These are phyloP conservation scores for Moricandia arvensis DNA, from an alignment of 345 rosid species.

Conservation along the genomic window DNA sequence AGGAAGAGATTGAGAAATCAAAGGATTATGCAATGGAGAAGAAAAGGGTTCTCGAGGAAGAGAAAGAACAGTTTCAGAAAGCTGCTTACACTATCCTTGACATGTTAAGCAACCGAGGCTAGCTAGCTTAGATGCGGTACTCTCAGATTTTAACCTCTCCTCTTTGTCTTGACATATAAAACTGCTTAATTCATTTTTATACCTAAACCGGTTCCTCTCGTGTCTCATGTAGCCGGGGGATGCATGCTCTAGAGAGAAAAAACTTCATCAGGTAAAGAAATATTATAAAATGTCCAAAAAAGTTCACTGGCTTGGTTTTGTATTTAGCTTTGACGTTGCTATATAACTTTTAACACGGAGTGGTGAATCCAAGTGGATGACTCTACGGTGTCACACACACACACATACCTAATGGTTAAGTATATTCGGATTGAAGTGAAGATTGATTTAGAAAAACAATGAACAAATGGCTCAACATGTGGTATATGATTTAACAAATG, in stretches of 20 bases:
- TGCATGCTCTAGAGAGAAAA: background rate
- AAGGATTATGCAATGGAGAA: slow-evolving; percentile 63
- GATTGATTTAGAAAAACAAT: too few species aligned
- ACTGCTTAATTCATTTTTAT: background rate
- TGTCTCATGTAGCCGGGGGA: slow-evolving; percentile 7
- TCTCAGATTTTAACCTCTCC: background rate
- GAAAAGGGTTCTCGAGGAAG: slow-evolving; percentile 68
- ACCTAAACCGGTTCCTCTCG: slow-evolving; percentile 10
- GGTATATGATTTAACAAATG: background rate
- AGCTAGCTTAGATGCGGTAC: slow-evolving; percentile 13
- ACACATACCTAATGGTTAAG: background rate
- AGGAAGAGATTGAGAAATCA: slow-evolving; percentile 76
- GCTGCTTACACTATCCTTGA: slow-evolving; percentile 75
- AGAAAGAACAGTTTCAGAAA: slow-evolving; percentile 73
- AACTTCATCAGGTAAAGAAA: slow-evolving; percentile 14
- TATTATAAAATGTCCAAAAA: background rate
- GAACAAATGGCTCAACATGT: background rate
- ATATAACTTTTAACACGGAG: background rate
- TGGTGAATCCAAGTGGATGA: background rate
- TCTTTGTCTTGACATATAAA: background rate
- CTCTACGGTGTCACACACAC: background rate
- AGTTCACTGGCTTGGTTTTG: slow-evolving; percentile 3
- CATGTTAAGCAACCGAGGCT: slow-evolving; percentile 50
- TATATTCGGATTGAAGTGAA: slow-evolving; percentile 8
- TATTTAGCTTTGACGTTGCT: background rate